These are phyloP conservation scores for Xanthoceras sorbifolium DNA, from an alignment of 345 rosid species.

Conservation along the genomic window DNA sequence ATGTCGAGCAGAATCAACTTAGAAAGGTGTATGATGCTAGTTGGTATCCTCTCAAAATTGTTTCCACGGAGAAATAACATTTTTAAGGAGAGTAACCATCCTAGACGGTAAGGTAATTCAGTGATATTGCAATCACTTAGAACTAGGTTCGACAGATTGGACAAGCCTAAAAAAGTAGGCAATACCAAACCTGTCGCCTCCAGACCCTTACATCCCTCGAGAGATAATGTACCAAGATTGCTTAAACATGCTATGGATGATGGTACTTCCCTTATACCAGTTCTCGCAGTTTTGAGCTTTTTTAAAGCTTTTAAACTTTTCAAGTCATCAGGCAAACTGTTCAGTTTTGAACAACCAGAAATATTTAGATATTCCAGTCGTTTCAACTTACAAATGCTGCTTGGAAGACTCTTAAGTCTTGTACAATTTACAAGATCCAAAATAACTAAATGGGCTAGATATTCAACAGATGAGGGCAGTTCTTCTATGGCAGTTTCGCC, in stretches of 20 bases:
- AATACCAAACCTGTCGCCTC: neutral
- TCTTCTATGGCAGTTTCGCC: too few relatives aligned
- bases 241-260: neutral
- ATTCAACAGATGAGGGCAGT: slow-evolving; percentile 20
- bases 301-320: too few relatives aligned
- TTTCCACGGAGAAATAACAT: neutral
- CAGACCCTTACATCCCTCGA: neutral
- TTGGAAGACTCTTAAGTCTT: neutral
- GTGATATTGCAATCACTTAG: neutral
- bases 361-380: slow-evolving; percentile 21
- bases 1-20: neutral
- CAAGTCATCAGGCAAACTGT: too few relatives aligned
- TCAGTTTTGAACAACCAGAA: neutral
- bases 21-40: neutral
- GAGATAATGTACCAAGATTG: neutral
- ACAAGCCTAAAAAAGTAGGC: neutral
- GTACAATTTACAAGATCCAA: slow-evolving; percentile 18
- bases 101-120: neutral
- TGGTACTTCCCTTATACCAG: neutral
- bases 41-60: neutral
- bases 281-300: too few relatives aligned
- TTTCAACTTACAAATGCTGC: slow-evolving; percentile 19
- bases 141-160: neutral
- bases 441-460: slow-evolving; percentile 23
- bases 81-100: neutral